Percentiles rank a stretch among this genome's conserved stretches.
Conservation (phyloP, 139 green algal species). For the Chlamydomonas sphaeroides region DNA sequence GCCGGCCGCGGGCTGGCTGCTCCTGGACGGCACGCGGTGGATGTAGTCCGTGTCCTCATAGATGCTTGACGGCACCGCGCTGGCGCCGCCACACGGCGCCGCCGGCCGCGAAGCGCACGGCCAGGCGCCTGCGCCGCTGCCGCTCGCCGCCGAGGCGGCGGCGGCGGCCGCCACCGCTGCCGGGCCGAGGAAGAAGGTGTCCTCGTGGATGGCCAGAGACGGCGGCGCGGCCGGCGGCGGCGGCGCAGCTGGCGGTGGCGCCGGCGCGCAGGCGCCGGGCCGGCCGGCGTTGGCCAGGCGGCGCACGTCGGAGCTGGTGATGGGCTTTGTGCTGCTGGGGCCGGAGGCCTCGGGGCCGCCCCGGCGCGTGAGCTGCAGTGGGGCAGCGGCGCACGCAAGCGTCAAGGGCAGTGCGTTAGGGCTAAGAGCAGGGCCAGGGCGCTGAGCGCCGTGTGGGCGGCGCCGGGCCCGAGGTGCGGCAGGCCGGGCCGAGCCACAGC, state of each 20-base stretch:
- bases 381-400: no score
- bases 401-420: not conserved
- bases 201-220: conserved; percentile 16
- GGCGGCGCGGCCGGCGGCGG: not conserved
- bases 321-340: conserved; percentile 45
- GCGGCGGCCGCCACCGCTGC: not conserved
- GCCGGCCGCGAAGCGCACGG: not conserved
- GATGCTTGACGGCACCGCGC: not conserved
- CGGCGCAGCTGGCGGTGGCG: not conserved
- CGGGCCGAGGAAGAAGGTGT: conserved; percentile 47
- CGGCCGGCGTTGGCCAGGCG: conserved; percentile 51
- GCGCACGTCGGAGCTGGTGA: conserved; percentile 50
- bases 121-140: not conserved
- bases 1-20: no score
- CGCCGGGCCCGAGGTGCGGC: no score
- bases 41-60: conserved; percentile 50
- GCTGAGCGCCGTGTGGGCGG: no score
- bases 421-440: no score
- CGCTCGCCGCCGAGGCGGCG: not conserved
- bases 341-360: no score
- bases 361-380: no score
- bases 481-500: no score
- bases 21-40: not conserved
- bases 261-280: not conserved
- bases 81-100: not conserved